Base-by-base conservation (phyloP, 1,284 basidiomycete species). In the Chalciporus piperatoides region DNA sequence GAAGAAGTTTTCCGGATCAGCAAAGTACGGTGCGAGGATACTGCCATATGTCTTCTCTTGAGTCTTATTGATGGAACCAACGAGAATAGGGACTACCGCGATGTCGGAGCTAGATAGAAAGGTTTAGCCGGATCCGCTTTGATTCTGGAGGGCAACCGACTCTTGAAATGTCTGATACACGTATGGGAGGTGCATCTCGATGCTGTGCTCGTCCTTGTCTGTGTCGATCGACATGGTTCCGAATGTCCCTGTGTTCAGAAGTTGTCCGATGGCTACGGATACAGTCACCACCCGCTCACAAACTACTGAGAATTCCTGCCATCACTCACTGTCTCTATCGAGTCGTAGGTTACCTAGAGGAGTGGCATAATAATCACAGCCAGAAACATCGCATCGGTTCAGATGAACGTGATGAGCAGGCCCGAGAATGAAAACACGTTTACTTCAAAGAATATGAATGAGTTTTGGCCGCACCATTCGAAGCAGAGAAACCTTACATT, bases 121-220 rank as follows among this genome's bases (percentile, higher is more conserved):
- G 6, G 2, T 33, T 63, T 30, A 54, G 44, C 15, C 3, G 36
- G 38, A 44, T 23, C 17, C 28, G 12, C 30, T 32, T 23, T n/a
- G 17, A n/a, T 11, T n/a, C n/a, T 15, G 19, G 32, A 3, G 4
- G n/a, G 32, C 9, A 11, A 67, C 74, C 57, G 59, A 92, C 90
- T 81, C 81, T 64, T 88, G 74, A 57, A 97, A 97, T 8, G 90
- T 72, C 65, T 94, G 92, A 46, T 90, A 80, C 32, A 99, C 77
- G 67, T 96, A 98, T 3, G 95, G 94, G 11, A 97, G 75, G 59
- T 98, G 95, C 92, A 99, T 96, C 71, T 99, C 97, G 46, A 99
- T 84, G 62, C 91, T 95, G 67, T 99, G 97, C 62, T 99, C 97
- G 35, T 89, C 91, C 67, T 96, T 92, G 63, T 99, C 97, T 2